A percentile compares a stretch with the other conserved stretches of the same genome.
Evolutionary conservation across 805 yeast genomes (phyloP).

Genomic region (Kurtzmaniella fragi): DNA sequence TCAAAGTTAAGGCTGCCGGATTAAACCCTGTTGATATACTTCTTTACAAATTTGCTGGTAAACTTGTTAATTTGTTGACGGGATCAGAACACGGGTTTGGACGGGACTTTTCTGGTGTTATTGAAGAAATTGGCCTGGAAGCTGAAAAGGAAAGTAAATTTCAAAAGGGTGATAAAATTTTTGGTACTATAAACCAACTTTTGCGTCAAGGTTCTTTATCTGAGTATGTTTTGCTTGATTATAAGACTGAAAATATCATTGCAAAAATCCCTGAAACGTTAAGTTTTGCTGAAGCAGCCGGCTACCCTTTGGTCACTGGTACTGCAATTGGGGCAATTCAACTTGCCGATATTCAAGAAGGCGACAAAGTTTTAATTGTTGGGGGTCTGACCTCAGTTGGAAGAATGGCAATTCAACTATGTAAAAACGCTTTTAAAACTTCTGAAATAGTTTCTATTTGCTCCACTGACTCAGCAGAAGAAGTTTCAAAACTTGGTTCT

Average conservation of each 20-base stretch:
- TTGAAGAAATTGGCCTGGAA: constrained; percentile 23
- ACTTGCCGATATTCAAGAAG: constrained; percentile 30
- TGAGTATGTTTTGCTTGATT: constrained; percentile 42
- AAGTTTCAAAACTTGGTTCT: constrained; percentile 51
- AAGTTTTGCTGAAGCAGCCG: constrained; percentile 53
- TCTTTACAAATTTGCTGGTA: constrained; percentile 12
- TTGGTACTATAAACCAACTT: constrained; percentile 16
- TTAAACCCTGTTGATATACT: constrained; percentile 30
- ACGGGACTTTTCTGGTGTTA: constrained; percentile 28
- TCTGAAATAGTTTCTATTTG: constrained; percentile 53
- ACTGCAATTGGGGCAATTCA: constrained; percentile 45
- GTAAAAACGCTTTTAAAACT: constrained; percentile 40
- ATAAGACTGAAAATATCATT: constrained; percentile 22
- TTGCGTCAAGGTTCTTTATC: constrained; percentile 37
- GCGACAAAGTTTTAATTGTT: constrained; percentile 51
- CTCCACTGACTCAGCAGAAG: constrained; percentile 42
- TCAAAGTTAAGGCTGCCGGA: constrained; percentile 27
- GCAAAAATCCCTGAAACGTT: constrained; percentile 42
- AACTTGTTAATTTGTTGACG: constrained; percentile 6
- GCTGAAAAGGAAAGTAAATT: constrained; percentile 16
- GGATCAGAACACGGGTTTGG: constrained; percentile 20
- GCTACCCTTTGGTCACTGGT: constrained; percentile 58
- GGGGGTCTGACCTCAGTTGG: constrained; percentile 80
- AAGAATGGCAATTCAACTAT: constrained; percentile 48
- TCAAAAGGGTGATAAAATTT: constrained; percentile 25